Evolutionary conservation across 2,329 filamentous ascomycete genomes (phyloP).

Genomic region (Colletotrichum sp.): DNA sequence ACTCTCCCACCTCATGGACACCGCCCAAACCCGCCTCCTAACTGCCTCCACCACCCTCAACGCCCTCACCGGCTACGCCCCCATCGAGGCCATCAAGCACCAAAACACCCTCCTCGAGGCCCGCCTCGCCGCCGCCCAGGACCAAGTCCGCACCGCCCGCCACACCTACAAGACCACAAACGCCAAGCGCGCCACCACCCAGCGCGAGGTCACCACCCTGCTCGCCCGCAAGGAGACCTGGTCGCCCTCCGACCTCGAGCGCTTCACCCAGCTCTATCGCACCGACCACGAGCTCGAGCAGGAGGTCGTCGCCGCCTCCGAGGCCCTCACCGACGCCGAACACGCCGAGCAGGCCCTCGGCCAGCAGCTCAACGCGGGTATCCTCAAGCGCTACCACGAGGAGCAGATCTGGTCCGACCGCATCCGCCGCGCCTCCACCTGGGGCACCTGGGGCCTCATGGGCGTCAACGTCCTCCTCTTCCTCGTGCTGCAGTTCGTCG

Average conservation of each 20-base stretch:
- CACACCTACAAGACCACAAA: slow-evolving; percentile 83
- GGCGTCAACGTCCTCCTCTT: slow-evolving; percentile 93
- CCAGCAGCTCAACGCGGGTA: slow-evolving; percentile 78
- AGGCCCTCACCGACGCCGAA: slow-evolving; percentile 77
- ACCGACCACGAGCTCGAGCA: slow-evolving; percentile 94
- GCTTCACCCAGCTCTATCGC: slow-evolving; percentile 91
- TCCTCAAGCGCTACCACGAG: slow-evolving; percentile 93
- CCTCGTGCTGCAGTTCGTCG: slow-evolving; percentile 82
- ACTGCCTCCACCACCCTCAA: slow-evolving; percentile 89
- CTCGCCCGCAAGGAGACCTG: slow-evolving; percentile 94
- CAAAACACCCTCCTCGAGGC: slow-evolving; percentile 74
- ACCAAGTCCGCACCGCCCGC: slow-evolving; percentile 73
- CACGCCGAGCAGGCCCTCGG: slow-evolving; percentile 79
- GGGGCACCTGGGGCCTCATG: slow-evolving; percentile 99
- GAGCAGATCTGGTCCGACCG: slow-evolving; percentile 99
- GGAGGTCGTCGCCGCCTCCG: slow-evolving; percentile 74
- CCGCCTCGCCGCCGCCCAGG: slow-evolving; percentile 63
- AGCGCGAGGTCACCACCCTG: slow-evolving; percentile 93
- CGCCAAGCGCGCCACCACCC: slow-evolving; percentile 81
- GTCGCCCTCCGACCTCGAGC: slow-evolving; percentile 85
- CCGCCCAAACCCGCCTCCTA: slow-evolving; percentile 83
- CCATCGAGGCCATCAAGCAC: slow-evolving; percentile 84
- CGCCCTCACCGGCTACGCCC: slow-evolving; percentile 90
- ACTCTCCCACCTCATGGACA: slow-evolving; percentile 85
- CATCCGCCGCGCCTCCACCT: slow-evolving; percentile 93